Conservation (phyloP, 179 eudicot species). For the Camellia oleifera region DNA sequence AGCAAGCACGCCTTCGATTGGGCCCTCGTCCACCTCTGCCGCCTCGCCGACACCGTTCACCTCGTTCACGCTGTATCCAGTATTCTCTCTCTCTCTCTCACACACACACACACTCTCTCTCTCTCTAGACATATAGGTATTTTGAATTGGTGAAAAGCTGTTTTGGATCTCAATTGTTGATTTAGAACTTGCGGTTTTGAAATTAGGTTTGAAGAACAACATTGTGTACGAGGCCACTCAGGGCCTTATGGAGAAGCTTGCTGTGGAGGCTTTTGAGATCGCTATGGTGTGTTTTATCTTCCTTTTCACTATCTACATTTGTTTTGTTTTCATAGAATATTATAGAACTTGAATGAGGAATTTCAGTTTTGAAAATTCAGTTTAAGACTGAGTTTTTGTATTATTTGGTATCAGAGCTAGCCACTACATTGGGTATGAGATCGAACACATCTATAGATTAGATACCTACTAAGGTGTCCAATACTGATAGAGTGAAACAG, state of each 20-base stretch:
- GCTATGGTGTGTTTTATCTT: too few species aligned
- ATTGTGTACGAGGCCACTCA: conserved; percentile 49
- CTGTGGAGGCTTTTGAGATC: conserved; percentile 48
- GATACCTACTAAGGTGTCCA: too few species aligned
- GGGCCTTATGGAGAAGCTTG: conserved; percentile 70
- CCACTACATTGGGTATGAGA: too few species aligned
- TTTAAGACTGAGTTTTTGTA: too few species aligned
- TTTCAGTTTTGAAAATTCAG: too few species aligned
- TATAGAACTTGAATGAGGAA: too few species aligned
- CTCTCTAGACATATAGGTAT: not conserved
- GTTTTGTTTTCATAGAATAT: too few species aligned
- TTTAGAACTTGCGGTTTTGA: not conserved
- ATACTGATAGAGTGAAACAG: too few species aligned
- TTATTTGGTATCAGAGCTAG: too few species aligned
- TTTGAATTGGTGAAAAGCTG: not conserved
- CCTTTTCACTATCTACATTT: too few species aligned
- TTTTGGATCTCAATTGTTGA: not conserved
- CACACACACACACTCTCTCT: too few species aligned
- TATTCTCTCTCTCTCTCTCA: conserved; percentile 10
- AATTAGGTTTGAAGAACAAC: conserved; percentile 54
- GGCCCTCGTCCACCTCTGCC: conserved; percentile 69
- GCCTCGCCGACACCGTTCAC: conserved; percentile 76
- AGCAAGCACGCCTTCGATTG: conserved; percentile 95
- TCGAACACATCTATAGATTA: too few species aligned
- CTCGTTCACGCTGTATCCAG: conserved; percentile 73